Base-by-base conservation (phyloP, 208 protist genomes). In the Sergeia podlipaevii region DNA sequence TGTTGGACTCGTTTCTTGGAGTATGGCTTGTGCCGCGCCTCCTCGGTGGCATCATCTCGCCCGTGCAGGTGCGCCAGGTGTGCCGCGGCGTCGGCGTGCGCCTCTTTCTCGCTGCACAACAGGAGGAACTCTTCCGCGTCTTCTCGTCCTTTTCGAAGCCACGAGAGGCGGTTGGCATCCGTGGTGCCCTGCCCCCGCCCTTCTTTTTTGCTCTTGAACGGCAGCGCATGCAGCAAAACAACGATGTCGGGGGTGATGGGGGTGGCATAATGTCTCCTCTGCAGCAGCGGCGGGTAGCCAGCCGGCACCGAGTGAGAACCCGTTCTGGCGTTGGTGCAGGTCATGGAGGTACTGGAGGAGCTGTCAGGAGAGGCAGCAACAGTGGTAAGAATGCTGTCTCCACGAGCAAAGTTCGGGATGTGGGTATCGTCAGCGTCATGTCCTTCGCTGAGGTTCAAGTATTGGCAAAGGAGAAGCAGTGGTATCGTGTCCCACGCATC, bases 381-480 rank as follows among this genome's bases (percentile, higher is more conserved):
- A n/a, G n/a, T n/a, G n/a, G n/a, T n/a, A n/a, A n/a, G n/a, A n/a
- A n/a, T 21, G 4, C 23, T 15, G 13, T 24, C n/a, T 32, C 7
- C 18, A 6, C 23, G 11, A n/a, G 1, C n/a, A n/a, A n/a, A n/a
- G n/a, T n/a, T 2, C 65, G 56, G 11, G 78, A 85, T 27, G 60
- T 88, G 23, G 80, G 84, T 30, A 91, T 91, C 41, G 84, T 83
- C 18, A 71, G 65, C 7, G 74, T 88, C 5, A 41, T 91, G 51
- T 70, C 71, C 23, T 61, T 66, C 46, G 42, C 34, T 4, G 72
- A 65, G 18, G 60, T 80, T 41, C 17, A 71, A 27, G 34, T 29
- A 0, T 74, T 91, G 65, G 70, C 70, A 23, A 69, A 70, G 58
- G 69, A 77, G 6, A 72, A 85, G 47, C 51, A 56, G 21, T 91